Evolutionary conservation across 2,329 filamentous ascomycete species (phyloP), one percentile per base, ranked within the genome.

Genomic region (Zarea fungicola): DNA sequence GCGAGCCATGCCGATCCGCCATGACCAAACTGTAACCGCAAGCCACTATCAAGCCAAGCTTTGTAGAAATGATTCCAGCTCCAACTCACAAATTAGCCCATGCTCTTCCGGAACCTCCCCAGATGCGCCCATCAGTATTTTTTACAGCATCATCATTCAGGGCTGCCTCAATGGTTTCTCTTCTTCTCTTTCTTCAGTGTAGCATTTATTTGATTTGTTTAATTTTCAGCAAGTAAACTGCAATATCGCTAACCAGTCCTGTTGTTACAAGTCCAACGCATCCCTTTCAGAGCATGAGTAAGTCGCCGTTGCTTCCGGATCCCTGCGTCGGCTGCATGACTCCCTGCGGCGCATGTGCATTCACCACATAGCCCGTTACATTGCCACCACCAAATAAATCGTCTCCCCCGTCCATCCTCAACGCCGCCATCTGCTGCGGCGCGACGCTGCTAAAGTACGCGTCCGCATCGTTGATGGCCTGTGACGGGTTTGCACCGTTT

Each of bases 381-480:
- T 70, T 70, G 40, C 73, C 76, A 42, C 80, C 81, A 18, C 81
- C 82, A 62, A 84, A 85, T 13, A 80, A 56, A 43, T 68, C 80
- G 56, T 84, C 84, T 39, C 82, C 73, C 49, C 76, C 73, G 40
- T 84, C 80, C 50, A 90, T 74, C 50, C 78, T 76, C 79, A 91
- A 81, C 14, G 80, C 77, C 5, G 80, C 81, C 84, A 90, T 87
- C 63, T 87, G 84, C 63, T 84, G 80, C 51, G 72, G 80, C 1
- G 84, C 83, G n/a, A 90, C 75, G 37, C 83, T 85, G 14, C 87
- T 84, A 67, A 96, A 97, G 68, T 96, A 96, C 14, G 85, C 82
- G 61, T 96, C 92, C 9, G 91, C 92, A 48, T 93, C 90, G 60
- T 78, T 87, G 29, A 95, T 83, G 1, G 89, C 89, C 22, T 83